Evolutionary conservation across 73 alveolate genomes (phyloP), one percentile per base, ranked within the genome.

Genomic region (Effrenium voratum): DNA sequence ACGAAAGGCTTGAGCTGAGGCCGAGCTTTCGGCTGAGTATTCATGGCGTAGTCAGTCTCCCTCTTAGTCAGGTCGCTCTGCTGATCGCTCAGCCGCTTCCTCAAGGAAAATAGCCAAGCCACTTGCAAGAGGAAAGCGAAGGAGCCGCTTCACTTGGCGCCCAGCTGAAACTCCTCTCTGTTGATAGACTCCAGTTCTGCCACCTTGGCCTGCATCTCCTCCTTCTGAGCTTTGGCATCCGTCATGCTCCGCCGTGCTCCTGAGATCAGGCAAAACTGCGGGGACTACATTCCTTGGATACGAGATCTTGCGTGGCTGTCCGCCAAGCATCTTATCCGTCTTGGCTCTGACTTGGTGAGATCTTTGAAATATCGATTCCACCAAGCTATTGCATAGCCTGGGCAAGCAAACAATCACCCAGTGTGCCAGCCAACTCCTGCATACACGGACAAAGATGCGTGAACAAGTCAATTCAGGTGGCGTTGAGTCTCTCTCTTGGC

Each of bases 401-500:
- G 52, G 94, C 16, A n/a, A n/a, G n/a, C n/a, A n/a, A n/a, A n/a
- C n/a, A n/a, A n/a, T n/a, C n/a, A n/a, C 1, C 83, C 24, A 28
- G 12, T 41, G n/a, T 43, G 44, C 63, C 57, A 5, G 63, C 63
- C 26, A 52, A 8, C 63, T 52, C 8, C 63, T 52, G 63, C 8
- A 19, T 52, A 52, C 26, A 8, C 63, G 63, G 26, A 12, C 19
- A 19, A 52, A 12, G 63, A 8, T 12, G 19, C 26, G 19, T 52
- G 63, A 52, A 19, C 19, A 12, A 8, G 19, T 12, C 19, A 19
- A 52, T 52, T 52, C 63, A 19, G 63, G 63, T 41, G 40, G 57
- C 97, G 97, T 55, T 90, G 87, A 43, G 97, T 90, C 75, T 90
- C 97, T 45, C 97, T 19, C 87, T 90, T 90, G 76, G 97, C 97